Base-by-base conservation (phyloP, 768 basidiomycete species). In the Boletellus ananas region DNA sequence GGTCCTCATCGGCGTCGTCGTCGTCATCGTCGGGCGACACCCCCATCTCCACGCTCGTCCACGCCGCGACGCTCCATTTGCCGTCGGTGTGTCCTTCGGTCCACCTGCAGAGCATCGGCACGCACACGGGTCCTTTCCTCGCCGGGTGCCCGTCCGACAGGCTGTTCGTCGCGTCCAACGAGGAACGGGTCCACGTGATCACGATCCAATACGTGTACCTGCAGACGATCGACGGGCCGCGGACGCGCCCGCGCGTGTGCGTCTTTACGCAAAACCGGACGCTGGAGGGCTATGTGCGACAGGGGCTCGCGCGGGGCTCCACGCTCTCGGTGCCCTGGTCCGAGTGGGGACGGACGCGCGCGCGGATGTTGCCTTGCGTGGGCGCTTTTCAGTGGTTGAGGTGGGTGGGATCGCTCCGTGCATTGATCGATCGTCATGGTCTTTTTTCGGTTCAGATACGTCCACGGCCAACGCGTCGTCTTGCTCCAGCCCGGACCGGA, bases 401-500 rank as follows among this genome's bases (percentile, higher is more conserved):
- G 72, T 74, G 39, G 20, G 63, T 49, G 9, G n/a, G 4, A 2
- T 9, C 16, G 13, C 4, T 5, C 17, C 8, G 3, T 18, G 14
- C 9, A 1, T 20, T 11, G 2, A 25, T 20, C 14, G 31, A 25
- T 36, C 10, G 17, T 39, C 20, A 3, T 16, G 31, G 17, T 1
- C 10, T 8, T 10, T 37, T 23, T 23, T 23, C 23, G 23, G 3
- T 23, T 23, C 23, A 74, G 73, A 45, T 72, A 75, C n/a, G 70
- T 74, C 1, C 72, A 77, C n/a, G 75, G 74, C 4, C 56, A 66
- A 31, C 68, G 74, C 11, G 64, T 74, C 20, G 68, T 70, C 8
- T 55, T 71, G 27, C 43, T 59, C 23, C 59, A 62, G 6, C 55
- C 48, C 31, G 12, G 31, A 6, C 20, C 38, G 0, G 44, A 58